These are phyloP conservation scores for Entophlyctis luteolus DNA, from an alignment of 192 early-diverging fungal genomes.

Conservation along the genomic window DNA sequence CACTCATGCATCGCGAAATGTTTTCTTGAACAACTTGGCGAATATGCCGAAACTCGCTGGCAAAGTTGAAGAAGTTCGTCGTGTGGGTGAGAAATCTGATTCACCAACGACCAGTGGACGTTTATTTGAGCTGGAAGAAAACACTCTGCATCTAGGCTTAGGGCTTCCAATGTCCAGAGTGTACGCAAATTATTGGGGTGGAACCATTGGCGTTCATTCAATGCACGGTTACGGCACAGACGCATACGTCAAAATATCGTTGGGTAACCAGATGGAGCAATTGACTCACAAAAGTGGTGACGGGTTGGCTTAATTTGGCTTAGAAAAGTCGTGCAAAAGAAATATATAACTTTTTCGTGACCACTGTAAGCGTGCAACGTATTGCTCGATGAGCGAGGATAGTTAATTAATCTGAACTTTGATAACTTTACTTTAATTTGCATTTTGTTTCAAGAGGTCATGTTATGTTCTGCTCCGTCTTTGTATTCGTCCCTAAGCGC, in stretches of 20 bases:
- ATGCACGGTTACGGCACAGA: slow-evolving; percentile 91
- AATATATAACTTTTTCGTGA: too few relatives aligned
- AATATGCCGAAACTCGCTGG: slow-evolving; percentile 74
- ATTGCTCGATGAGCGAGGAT: too few relatives aligned
- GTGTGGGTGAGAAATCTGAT: slow-evolving; percentile 8
- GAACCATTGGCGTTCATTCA: slow-evolving; percentile 69
- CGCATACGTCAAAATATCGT: slow-evolving; percentile 73
- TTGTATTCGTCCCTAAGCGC: too few relatives aligned
- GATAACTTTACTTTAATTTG: too few relatives aligned
- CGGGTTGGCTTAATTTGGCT: background rate
- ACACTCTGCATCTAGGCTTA: slow-evolving; percentile 63
- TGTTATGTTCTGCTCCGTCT: too few relatives aligned
- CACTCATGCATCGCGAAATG: slow-evolving; percentile 57
- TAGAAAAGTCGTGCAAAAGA: too few relatives aligned
- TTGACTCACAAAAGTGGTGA: slow-evolving; percentile 10
- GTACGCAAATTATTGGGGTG: slow-evolving; percentile 96
- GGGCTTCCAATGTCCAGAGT: slow-evolving; percentile 87
- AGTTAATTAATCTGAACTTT: too few relatives aligned
- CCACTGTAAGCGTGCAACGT: too few relatives aligned
- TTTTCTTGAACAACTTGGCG: slow-evolving; percentile 57
- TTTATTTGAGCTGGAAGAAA: slow-evolving; percentile 23
- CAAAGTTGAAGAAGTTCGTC: slow-evolving; percentile 62
- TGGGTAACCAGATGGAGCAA: slow-evolving; percentile 35
- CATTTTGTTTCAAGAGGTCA: too few relatives aligned
- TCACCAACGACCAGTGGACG: background rate